Evolutionary conservation across 75 land plant genomes (phyloP), one percentile per base, ranked within the genome.

Genomic region (Sequoia sempervirens): DNA sequence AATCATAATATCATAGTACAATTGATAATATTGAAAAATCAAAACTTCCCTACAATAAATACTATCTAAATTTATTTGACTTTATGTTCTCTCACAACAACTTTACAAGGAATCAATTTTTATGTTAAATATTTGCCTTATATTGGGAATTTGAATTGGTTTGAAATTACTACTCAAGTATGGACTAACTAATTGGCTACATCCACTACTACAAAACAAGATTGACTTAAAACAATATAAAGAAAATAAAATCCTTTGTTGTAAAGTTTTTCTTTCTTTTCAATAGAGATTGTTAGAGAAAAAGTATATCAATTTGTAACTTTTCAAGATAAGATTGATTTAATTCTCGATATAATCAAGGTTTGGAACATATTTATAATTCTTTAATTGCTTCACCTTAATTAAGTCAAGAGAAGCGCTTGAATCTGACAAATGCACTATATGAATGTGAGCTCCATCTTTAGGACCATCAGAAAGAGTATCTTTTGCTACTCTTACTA

Each of bases 361-460:
- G 37, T 3, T 34, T 13, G 18, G 18, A 72, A 34, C 18, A 72
- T 30, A 47, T 14, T 14, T 0, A 56, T 30, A 4, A 64, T 4
- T 23, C 56, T 37, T n/a, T 7, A 1, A 20, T 28, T 47, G 32
- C 9, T 45, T 85, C 84, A 95, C 99, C 94, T 94, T 95, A 34
- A 97, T 92, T 34, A 97, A 89, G 66, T 90, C 87, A 58, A 97
- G 86, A 78, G 99, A 89, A 70, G 93, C 85, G 79, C 89, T 85
- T 75, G 98, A 86, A 92, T 97, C 99, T 18, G 99, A 93, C 46
- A 97, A 87, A 90, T 97, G 99, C 75, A 96, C 99, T 81, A 97
- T 85, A 84, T 97, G 99, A 80, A 97, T 83, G 82, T 92, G 96
- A 66, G 99, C 96, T 38, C 99, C 99, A 84, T 94, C 92, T 28